Conservation (phyloP, 495 filamentous ascomycete species). For the Neurospora sublineolata region DNA sequence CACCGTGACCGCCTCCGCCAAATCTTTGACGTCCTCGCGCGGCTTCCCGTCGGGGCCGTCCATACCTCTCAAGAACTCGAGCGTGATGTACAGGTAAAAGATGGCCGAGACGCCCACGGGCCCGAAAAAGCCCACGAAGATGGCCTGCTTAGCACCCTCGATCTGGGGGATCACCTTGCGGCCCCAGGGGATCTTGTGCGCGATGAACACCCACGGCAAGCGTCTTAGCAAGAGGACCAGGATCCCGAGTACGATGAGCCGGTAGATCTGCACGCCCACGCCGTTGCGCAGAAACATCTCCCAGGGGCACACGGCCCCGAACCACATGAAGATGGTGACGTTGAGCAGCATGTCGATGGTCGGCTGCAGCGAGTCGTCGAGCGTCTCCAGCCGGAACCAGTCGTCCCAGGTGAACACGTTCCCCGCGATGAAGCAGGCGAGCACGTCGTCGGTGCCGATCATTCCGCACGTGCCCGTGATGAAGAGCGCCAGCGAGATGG, state of each 20-base stretch:
- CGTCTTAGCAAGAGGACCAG: conserved; percentile 70
- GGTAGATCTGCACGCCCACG: conserved; percentile 58
- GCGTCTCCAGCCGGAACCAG: conserved; percentile 82
- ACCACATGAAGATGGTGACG: conserved; percentile 82
- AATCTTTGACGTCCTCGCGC: conserved; percentile 51
- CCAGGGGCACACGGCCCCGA: conserved; percentile 83
- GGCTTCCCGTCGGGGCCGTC: conserved; percentile 30
- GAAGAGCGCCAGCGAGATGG: conserved; percentile 49
- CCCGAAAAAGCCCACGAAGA: conserved; percentile 87
- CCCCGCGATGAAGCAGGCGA: conserved; percentile 89
- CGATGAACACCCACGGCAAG: conserved; percentile 59
- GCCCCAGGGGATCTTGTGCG: conserved; percentile 44
- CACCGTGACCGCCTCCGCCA: conserved; percentile 54
- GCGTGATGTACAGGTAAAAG: conserved; percentile 74
- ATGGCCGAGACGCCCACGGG: conserved; percentile 89
- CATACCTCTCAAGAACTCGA: conserved; percentile 52
- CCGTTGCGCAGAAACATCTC: conserved; percentile 51
- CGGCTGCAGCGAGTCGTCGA: conserved; percentile 81
- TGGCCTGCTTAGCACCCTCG: conserved; percentile 57
- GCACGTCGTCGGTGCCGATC: conserved; percentile 82
- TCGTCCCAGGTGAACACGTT: conserved; percentile 87
- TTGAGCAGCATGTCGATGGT: conserved; percentile 78
- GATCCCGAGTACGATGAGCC: conserved; percentile 68
- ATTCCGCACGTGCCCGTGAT: conserved; percentile 79
- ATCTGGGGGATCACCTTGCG: conserved; percentile 56